Percentiles rank a stretch among this genome's conserved stretches.
Conservation (phyloP, 2,329 filamentous ascomycete species). For the Aspergillus sp. region DNA sequence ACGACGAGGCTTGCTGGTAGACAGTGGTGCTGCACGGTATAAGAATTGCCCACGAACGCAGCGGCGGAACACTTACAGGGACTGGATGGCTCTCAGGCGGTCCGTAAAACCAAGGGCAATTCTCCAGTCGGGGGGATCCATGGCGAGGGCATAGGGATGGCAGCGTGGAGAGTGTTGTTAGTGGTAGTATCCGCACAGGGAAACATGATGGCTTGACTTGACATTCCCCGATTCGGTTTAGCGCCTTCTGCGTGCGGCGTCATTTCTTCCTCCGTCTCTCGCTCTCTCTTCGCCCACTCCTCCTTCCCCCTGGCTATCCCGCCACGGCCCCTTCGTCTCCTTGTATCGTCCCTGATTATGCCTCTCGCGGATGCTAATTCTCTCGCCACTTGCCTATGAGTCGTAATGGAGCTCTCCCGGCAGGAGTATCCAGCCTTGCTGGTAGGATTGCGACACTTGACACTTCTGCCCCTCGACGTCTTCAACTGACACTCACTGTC, state of each 20-base stretch:
- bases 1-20: constrained; percentile 38
- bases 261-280: constrained; percentile 6
- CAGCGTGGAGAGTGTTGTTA: no score
- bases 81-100: constrained; percentile 54
- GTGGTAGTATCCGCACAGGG: no score
- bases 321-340: constrained; percentile 5
- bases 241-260: background rate
- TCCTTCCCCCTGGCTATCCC: constrained; percentile 8
- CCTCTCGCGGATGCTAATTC: constrained; percentile 14
- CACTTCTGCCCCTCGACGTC: constrained; percentile 4
- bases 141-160: constrained; percentile 34
- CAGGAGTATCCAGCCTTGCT: constrained; percentile 90
- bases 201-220: no score
- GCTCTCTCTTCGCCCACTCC: constrained; percentile 3
- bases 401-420: constrained; percentile 64
- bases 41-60: constrained; percentile 3
- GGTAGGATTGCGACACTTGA: constrained; percentile 49
- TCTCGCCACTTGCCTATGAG: constrained; percentile 17
- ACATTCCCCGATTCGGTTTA: background rate
- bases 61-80: constrained; percentile 41
- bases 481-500: constrained; percentile 7
- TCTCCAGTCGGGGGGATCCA: constrained; percentile 39
- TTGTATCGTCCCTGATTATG: constrained; percentile 22
- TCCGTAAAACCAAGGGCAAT: constrained; percentile 47
- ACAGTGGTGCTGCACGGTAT: constrained; percentile 36